Evolutionary conservation across 371 early-diverging fungal species (phyloP).

Genomic region (Lichtheimia corymbifera): DNA sequence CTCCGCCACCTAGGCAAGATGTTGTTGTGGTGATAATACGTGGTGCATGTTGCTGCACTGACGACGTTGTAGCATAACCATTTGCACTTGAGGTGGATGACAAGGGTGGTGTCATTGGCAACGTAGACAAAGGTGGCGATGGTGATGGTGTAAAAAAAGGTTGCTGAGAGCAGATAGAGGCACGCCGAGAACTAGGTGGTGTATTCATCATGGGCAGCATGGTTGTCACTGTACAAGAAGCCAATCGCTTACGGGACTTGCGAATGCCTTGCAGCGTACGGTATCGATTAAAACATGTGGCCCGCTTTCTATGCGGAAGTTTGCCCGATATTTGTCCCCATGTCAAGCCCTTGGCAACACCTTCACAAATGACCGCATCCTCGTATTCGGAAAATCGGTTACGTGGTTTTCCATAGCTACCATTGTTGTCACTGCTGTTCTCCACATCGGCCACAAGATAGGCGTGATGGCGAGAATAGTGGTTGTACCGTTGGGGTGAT

Average conservation of each 20-base stretch:
- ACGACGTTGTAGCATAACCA: no score
- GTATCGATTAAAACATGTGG: constrained; percentile 52
- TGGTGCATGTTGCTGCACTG: no score
- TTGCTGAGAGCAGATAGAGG: constrained; percentile 13
- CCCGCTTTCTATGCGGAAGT: constrained; percentile 48
- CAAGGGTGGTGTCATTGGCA: background rate
- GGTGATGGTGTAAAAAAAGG: constrained; percentile 10
- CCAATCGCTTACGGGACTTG: constrained; percentile 40
- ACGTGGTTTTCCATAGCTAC: constrained; percentile 34
- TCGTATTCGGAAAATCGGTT: constrained; percentile 48
- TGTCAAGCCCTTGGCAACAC: constrained; percentile 45
- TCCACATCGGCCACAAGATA: background rate
- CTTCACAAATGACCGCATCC: constrained; percentile 47
- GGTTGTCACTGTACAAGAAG: background rate
- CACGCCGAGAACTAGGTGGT: constrained; percentile 17
- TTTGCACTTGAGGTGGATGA: no score
- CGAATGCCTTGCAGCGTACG: constrained; percentile 47
- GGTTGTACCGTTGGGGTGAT: background rate
- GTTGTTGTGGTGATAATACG: no score
- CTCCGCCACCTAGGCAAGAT: no score
- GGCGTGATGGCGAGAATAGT: background rate
- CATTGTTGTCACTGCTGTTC: background rate
- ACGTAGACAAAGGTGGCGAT: constrained; percentile 2
- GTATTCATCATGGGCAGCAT: constrained; percentile 7
- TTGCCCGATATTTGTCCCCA: constrained; percentile 49